Evolutionary conservation across 805 yeast genomes (phyloP), one percentile per base, ranked within the genome.

Genomic region (Suhomyces canberraensis): DNA sequence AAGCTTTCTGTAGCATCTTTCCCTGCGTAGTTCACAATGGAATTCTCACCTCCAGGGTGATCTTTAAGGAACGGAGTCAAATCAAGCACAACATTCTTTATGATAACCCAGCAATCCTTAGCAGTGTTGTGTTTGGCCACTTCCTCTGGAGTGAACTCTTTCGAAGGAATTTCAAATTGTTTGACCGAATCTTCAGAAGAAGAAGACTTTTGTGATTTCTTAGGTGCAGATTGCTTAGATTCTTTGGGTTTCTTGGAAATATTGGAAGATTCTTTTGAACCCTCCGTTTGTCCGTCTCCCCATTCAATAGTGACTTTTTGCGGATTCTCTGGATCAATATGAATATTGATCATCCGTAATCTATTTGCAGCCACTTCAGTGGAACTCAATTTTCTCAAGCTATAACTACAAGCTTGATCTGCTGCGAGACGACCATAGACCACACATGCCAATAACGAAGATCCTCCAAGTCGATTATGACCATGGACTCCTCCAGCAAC

Each of bases 1-100:
- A 70, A 71, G 34, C 71, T 68, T 38, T 69, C 75, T 2, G 75
- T 70, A 4, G 76, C 76, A 44, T 69, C 76, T 42, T 59, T 65
- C 1, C 77, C 75, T 6, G 77, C 79, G 45, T 61, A 61, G 22
- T 56, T 58, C 36, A 73, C 48, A 25, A 76, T 63, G 13, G 71
- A 64, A 11, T 50, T 45, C 31, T 48, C 53, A 7, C 86, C 86
- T 18, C 86, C 86, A 5, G 86, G 86, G 46, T 70, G 78, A 42
- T 65, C 59, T 11, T 51, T 42, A 40, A 73, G 52, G 44, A 76
- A 75, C 11, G 61, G 44, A 0, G 79, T 68, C 31, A 66, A 61
- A 48, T 76, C 73, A 39, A 76, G 47, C 3, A 76, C 79, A 2
- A 72, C 75, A 42, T 73, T 69, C 47, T 76, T 75, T 25, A 76